These are phyloP conservation scores for Phyllosticta citribraziliensis DNA, from an alignment of 2,329 filamentous ascomycete genomes.

Conservation along the genomic window DNA sequence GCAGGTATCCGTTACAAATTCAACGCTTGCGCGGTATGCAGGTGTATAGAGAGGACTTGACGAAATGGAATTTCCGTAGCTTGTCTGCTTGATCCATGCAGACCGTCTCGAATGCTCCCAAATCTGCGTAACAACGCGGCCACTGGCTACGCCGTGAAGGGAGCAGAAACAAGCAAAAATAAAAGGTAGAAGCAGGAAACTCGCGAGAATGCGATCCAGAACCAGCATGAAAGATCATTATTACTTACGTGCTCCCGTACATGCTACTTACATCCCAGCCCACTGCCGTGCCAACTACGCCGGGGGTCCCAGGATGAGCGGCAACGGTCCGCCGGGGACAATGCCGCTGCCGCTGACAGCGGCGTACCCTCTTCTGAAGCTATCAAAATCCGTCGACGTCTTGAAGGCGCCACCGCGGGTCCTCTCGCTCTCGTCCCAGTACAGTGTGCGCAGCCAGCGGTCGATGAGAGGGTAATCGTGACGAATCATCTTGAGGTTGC, in stretches of 20 bases:
- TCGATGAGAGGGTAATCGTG: slow-evolving; percentile 47
- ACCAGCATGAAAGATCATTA: background rate
- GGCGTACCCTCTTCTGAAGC: slow-evolving; percentile 22
- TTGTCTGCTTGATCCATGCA: too few relatives aligned
- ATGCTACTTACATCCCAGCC: too few relatives aligned
- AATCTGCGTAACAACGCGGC: too few relatives aligned
- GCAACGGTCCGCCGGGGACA: slow-evolving; percentile 17
- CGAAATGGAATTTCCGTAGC: too few relatives aligned
- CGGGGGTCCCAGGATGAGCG: slow-evolving; percentile 13
- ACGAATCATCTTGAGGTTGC: slow-evolving; percentile 53
- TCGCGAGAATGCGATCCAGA: background rate
- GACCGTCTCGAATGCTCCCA: too few relatives aligned
- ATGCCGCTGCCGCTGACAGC: slow-evolving; percentile 17
- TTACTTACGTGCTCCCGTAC: background rate
- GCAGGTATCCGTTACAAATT: too few relatives aligned
- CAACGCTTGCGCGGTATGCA: too few relatives aligned
- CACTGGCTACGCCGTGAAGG: too few relatives aligned
- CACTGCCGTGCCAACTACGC: background rate
- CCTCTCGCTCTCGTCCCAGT: slow-evolving; percentile 26
- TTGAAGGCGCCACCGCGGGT: slow-evolving; percentile 21
- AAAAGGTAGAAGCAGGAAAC: background rate
- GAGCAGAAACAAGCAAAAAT: background rate
- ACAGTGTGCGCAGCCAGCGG: slow-evolving; percentile 37
- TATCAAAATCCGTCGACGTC: slow-evolving; percentile 19
- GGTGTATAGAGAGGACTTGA: too few relatives aligned